These are phyloP conservation scores for Cladosporium sphaerospermum DNA, from an alignment of 2,329 filamentous ascomycete species.

Conservation along the genomic window DNA sequence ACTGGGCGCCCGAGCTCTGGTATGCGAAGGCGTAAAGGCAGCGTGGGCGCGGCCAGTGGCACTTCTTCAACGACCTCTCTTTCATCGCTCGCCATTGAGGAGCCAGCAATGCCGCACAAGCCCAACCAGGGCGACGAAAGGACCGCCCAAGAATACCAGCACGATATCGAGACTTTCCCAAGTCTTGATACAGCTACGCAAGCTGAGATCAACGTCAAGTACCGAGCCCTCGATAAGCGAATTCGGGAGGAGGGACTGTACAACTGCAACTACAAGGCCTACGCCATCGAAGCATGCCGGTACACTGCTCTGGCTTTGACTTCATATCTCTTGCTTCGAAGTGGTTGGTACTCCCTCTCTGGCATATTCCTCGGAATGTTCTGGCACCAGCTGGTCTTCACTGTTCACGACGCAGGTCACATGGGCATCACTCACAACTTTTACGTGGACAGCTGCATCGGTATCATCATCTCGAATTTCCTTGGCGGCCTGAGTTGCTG, in stretches of 20 bases:
- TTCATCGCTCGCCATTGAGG: conserved; percentile 45
- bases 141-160: conserved; percentile 65
- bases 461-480: conserved; percentile 85
- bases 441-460: conserved; percentile 73
- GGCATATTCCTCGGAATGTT: conserved; percentile 71
- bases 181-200: conserved; percentile 68
- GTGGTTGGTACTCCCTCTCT: conserved; percentile 49
- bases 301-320: conserved; percentile 63
- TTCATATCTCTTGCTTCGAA: conserved; percentile 46
- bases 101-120: conserved; percentile 32
- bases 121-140: conserved; percentile 58
- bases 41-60: not conserved
- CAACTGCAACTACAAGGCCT: conserved; percentile 75
- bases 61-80: conserved; percentile 55
- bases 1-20: conserved; percentile 31
- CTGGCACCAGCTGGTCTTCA: conserved; percentile 94
- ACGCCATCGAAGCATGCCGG: conserved; percentile 66
- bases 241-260: conserved; percentile 73
- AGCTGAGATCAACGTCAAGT: conserved; percentile 68
- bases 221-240: conserved; percentile 67
- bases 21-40: not conserved
- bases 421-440: conserved; percentile 96
- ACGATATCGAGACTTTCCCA: conserved; percentile 77
- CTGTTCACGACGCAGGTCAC: conserved; percentile 90
- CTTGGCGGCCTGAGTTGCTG: conserved; percentile 82